Evolutionary conservation across 2,329 filamentous ascomycete species (phyloP), one percentile per base, ranked within the genome.

Genomic region (Alternaria longipes): DNA sequence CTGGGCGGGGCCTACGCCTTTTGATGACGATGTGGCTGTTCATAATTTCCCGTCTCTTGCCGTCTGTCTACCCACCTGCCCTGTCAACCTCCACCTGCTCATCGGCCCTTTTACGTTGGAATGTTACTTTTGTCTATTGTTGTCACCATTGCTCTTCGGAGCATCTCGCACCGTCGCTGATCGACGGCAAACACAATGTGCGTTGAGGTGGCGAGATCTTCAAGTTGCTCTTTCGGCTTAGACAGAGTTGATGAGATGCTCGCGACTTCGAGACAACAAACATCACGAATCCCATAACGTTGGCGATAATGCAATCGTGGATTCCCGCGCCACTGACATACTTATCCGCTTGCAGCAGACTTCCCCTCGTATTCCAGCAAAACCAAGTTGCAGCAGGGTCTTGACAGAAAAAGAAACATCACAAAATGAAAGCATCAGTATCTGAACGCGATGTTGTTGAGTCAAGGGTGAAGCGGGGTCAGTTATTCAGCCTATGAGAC

Each of bases 1-100:
- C 8, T 18, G 16, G 22, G 20, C 30, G 46, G 46, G 20, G 32
- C 5, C 8, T 3, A 38, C 9, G 30, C 20, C 46, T 50, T 36
- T 50, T 24, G 26, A 36, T 50, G 46, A 50, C 46, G 46, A 38
- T 38, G 46, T 50, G 46, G 46, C 46, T 50, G 46, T 12, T 50
- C 32, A 18, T 20, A 38, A 36, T 50, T 12, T 36, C 46, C 30
- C 30, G 30, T 18, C 14, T 50, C 46, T 24, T n/a, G 46, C 20
- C 20, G 30, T 50, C 16, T 50, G 30, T 36, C 46, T 50, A 18
- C 46, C 46, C 46, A 36, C 46, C 46, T 24, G 24, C 46, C 46
- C n/a, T 50, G 14, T 12, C 30, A n/a, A 26, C 32, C 30, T 50
- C 32, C 32, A 7, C 20, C 14, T 12, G 24, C 22, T 12, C 20